These are phyloP conservation scores for Leptographium wingfieldii DNA, from an alignment of 2,329 filamentous ascomycete species.

Conservation along the genomic window DNA sequence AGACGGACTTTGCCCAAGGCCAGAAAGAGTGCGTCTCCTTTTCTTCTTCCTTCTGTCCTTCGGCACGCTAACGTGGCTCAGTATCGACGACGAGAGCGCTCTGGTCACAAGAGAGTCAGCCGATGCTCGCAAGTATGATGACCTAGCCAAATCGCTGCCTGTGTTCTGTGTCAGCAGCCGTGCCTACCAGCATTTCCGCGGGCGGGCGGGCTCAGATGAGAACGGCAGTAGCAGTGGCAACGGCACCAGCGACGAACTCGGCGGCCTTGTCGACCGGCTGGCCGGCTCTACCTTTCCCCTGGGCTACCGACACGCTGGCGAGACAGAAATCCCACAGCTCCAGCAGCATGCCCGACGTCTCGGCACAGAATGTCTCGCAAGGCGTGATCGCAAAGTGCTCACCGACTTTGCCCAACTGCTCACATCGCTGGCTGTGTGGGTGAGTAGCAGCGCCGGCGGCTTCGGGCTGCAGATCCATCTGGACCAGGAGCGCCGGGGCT, in stretches of 20 bases:
- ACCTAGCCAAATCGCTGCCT: conserved; percentile 40
- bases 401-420: conserved; percentile 25
- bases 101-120: conserved; percentile 42
- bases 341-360: conserved; percentile 46
- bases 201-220: conserved; percentile 38
- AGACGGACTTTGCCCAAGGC: conserved; percentile 44
- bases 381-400: conserved; percentile 32
- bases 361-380: conserved; percentile 25
- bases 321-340: conserved; percentile 48
- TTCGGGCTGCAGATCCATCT: conserved; percentile 2
- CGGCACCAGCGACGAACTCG: background rate
- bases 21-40: conserved; percentile 34
- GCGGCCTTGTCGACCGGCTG: background rate
- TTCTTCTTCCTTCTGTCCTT: background rate
- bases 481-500: background rate
- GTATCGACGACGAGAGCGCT: conserved; percentile 39
- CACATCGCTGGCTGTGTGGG: conserved; percentile 5
- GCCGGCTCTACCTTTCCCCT: conserved; percentile 18
- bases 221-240: background rate
- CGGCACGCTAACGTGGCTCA: conserved; percentile 5
- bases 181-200: conserved; percentile 50
- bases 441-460: background rate
- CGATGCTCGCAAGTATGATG: conserved; percentile 45
- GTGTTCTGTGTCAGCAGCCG: conserved; percentile 54
- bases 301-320: conserved; percentile 37